Conservation (phyloP, 1,284 basidiomycete genomes). For the Ustilago hordei region DNA sequence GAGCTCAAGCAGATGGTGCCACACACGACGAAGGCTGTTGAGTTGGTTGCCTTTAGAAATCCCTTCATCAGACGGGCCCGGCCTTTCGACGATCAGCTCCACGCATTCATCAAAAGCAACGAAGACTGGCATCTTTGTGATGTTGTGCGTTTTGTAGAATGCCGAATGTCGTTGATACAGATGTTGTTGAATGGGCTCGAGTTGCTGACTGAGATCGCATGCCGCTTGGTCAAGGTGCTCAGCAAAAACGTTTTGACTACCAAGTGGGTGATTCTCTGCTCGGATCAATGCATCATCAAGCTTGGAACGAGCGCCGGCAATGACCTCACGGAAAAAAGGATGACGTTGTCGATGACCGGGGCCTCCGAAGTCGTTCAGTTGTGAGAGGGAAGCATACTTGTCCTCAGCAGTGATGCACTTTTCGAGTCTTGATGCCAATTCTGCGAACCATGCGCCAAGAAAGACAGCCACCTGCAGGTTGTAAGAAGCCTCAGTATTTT, state of each 20-base stretch:
- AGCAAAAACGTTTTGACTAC: not conserved
- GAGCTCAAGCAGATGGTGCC: constrained; percentile 12
- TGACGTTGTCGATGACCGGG: not conserved
- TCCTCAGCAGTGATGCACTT: not conserved
- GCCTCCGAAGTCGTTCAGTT: constrained; percentile 2
- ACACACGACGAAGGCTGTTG: constrained; percentile 19
- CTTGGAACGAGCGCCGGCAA: not conserved
- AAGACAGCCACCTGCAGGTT: constrained; percentile 13
- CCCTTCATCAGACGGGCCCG: not conserved
- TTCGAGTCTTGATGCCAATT: not conserved
- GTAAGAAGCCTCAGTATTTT: not conserved
- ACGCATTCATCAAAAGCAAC: constrained; percentile 37
- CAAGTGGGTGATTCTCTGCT: not conserved
- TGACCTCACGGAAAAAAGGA: not conserved
- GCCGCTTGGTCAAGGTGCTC: not conserved
- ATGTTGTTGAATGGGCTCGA: not conserved
- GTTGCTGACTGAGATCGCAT: not conserved
- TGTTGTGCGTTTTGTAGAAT: not conserved
- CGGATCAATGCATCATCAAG: not conserved
- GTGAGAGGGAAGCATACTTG: not conserved
- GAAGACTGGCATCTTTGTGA: not conserved
- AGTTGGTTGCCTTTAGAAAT: no score
- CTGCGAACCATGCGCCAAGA: not conserved
- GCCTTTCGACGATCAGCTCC: constrained; percentile 3
- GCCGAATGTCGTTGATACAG: not conserved